Conservation (phyloP, 305 asterid genomes). For the Fraxinus latifolia region DNA sequence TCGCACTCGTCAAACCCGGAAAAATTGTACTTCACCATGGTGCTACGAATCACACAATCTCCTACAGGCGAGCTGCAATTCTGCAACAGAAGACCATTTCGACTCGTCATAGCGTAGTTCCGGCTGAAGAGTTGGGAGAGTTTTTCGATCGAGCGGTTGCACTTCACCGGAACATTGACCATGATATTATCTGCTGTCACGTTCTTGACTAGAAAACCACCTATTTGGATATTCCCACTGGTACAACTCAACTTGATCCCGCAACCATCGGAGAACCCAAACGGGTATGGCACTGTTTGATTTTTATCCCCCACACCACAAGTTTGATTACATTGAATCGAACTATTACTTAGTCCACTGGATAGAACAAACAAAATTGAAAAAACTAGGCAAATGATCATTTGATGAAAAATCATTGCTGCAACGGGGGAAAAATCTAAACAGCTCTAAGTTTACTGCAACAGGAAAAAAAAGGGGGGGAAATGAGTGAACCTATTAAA, state of each 20-base stretch:
- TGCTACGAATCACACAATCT: constrained; percentile 49
- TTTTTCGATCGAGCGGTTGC: constrained; percentile 52
- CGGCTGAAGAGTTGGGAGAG: constrained; percentile 30
- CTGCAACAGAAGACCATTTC: constrained; percentile 58
- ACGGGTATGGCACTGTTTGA: constrained; percentile 50
- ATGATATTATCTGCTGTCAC: constrained; percentile 50
- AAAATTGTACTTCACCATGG: constrained; percentile 25
- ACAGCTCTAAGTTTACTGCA: constrained; percentile 17
- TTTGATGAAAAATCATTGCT: constrained; percentile 29
- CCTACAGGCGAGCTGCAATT: constrained; percentile 37
- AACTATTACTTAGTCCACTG: constrained; percentile 16
- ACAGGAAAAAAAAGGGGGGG: background rate
- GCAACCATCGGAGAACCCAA: constrained; percentile 64
- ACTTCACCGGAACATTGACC: constrained; percentile 48
- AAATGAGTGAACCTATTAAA: constrained; percentile 13
- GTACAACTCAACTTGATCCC: constrained; percentile 45
- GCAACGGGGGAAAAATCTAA: constrained; percentile 1
- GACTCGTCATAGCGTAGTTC: constrained; percentile 54
- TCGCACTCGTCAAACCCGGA: constrained; percentile 24
- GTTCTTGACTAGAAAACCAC: constrained; percentile 40
- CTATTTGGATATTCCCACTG: constrained; percentile 32
- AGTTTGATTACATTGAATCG: constrained; percentile 17
- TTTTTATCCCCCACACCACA: constrained; percentile 28
- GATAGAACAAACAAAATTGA: constrained; percentile 22
- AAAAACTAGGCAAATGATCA: constrained; percentile 7